Conservation (phyloP, 768 basidiomycete genomes). For the Sutorius australiensis region DNA sequence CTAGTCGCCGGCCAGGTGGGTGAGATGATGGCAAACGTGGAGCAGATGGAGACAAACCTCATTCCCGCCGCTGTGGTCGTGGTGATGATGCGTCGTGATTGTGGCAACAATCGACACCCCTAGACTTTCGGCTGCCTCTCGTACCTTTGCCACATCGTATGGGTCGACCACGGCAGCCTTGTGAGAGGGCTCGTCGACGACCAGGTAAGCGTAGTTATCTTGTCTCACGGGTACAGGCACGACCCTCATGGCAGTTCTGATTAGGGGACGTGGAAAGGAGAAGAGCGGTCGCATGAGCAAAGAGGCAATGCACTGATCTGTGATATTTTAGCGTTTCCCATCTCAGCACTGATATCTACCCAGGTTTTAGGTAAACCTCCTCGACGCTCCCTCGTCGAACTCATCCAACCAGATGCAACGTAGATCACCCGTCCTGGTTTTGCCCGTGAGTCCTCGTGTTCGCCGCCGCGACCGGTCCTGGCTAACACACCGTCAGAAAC, state of each 20-base stretch:
- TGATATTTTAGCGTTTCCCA: conserved; percentile 3
- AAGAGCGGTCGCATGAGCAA: conserved; percentile 8
- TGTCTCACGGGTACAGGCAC: conserved; percentile 73
- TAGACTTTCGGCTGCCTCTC: conserved; percentile 54
- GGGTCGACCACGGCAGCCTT: conserved; percentile 80
- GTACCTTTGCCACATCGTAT: conserved; percentile 69
- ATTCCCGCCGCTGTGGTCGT: conserved; percentile 89
- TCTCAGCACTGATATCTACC: conserved; percentile 1
- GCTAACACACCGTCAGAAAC: conserved; percentile 10
- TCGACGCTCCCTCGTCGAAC: too few relatives aligned
- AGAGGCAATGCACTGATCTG: conserved; percentile 21
- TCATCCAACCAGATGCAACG: conserved; percentile 1
- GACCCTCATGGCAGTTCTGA: conserved; percentile 54
- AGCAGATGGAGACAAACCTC: conserved; percentile 41
- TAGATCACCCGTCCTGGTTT: background rate
- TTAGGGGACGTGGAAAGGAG: conserved; percentile 13
- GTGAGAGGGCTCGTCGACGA: conserved; percentile 64
- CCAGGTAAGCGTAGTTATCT: conserved; percentile 84
- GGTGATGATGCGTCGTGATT: conserved; percentile 91
- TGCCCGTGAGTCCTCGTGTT: conserved; percentile 1
- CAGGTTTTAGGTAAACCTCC: conserved; percentile 1
- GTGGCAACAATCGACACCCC: conserved; percentile 65
- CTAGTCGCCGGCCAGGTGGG: conserved; percentile 13
- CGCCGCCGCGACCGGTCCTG: background rate
- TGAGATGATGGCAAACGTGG: conserved; percentile 8